phyloP scores from a whole-genome alignment of 2,329 filamentous ascomycete genomes.

The Setomelanomma holmii region DNA sequence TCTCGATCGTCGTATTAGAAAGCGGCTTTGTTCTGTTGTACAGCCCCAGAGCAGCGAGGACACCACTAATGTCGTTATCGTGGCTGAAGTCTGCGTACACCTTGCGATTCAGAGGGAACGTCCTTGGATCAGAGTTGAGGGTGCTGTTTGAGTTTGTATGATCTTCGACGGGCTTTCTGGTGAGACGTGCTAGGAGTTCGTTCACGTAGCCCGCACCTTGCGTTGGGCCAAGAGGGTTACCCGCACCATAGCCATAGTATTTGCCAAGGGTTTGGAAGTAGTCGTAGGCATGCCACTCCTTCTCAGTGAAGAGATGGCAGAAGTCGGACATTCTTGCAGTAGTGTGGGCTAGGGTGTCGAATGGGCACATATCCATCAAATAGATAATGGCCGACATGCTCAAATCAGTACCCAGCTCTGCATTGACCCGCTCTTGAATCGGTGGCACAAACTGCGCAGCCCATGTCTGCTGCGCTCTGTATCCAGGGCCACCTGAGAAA shows the following conservation, averaged over 20 bases:
- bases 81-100: slow-evolving; percentile 92
- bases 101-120: slow-evolving; percentile 72
- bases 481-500: slow-evolving; percentile 69
- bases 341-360: slow-evolving; percentile 72
- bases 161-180: slow-evolving; percentile 71
- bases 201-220: slow-evolving; percentile 89
- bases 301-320: slow-evolving; percentile 74
- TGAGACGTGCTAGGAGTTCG: slow-evolving; percentile 84
- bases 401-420: slow-evolving; percentile 72
- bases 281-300: slow-evolving; percentile 80
- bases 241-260: slow-evolving; percentile 81
- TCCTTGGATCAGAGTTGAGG: slow-evolving; percentile 69
- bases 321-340: slow-evolving; percentile 69
- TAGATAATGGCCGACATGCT: slow-evolving; percentile 68
- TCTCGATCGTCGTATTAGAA: slow-evolving; percentile 55
- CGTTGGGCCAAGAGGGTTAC: slow-evolving; percentile 79
- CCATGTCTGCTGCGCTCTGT: slow-evolving; percentile 64
- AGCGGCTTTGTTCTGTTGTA: slow-evolving; percentile 70
- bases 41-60: slow-evolving; percentile 78
- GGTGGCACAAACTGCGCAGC: slow-evolving; percentile 68
- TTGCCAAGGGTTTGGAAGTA: slow-evolving; percentile 83
- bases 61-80: slow-evolving; percentile 83
- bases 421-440: slow-evolving; percentile 74
- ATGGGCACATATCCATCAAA: slow-evolving; percentile 90
- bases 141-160: slow-evolving; percentile 79